A percentile compares a stretch with the other conserved stretches of the same genome.
Conservation (phyloP, 2,329 filamentous ascomycete genomes). For the Diatrype stigma region DNA sequence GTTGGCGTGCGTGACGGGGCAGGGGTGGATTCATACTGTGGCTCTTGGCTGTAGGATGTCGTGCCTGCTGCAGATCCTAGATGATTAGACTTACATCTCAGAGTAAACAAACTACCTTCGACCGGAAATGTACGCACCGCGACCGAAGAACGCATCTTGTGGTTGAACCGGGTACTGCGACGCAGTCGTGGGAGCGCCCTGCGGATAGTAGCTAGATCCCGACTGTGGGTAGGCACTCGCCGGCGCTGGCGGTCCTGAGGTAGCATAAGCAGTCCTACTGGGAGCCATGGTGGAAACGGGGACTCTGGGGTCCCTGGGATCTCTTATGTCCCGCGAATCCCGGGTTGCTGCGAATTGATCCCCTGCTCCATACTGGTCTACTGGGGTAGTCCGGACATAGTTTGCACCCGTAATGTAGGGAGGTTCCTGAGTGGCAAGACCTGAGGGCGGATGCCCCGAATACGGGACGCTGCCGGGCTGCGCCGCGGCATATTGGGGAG, state of each 20-base stretch:
- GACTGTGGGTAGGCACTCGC: slow-evolving; percentile 23
- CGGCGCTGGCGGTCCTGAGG: slow-evolving; percentile 23
- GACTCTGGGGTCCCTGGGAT: slow-evolving; percentile 22
- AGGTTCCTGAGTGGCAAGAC: slow-evolving; percentile 22
- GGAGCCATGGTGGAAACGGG: slow-evolving; percentile 26
- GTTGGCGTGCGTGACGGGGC: slow-evolving; percentile 26
- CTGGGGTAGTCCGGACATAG: slow-evolving; percentile 11
- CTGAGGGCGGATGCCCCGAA: slow-evolving; percentile 17
- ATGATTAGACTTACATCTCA: slow-evolving; percentile 38
- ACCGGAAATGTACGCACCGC: slow-evolving; percentile 52
- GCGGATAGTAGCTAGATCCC: slow-evolving; percentile 26
- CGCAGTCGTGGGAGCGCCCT: slow-evolving; percentile 27
- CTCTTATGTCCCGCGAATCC: slow-evolving; percentile 15
- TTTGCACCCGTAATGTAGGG: slow-evolving; percentile 28
- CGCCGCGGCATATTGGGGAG: slow-evolving; percentile 21
- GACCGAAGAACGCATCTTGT: slow-evolving; percentile 52
- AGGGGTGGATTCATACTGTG: slow-evolving; percentile 49
- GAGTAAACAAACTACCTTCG: slow-evolving; percentile 15
- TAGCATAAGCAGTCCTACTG: slow-evolving; percentile 26
- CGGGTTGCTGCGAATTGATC: slow-evolving; percentile 21
- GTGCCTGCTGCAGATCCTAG: slow-evolving; percentile 50
- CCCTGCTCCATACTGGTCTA: background rate
- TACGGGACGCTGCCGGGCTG: slow-evolving; percentile 22
- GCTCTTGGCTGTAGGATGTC: slow-evolving; percentile 40
- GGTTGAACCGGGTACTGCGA: slow-evolving; percentile 40